Percentiles rank a stretch among this genome's conserved stretches.
Evolutionary conservation across 1,284 basidiomycete genomes (phyloP).

Genomic region (Puccinia triticina): DNA sequence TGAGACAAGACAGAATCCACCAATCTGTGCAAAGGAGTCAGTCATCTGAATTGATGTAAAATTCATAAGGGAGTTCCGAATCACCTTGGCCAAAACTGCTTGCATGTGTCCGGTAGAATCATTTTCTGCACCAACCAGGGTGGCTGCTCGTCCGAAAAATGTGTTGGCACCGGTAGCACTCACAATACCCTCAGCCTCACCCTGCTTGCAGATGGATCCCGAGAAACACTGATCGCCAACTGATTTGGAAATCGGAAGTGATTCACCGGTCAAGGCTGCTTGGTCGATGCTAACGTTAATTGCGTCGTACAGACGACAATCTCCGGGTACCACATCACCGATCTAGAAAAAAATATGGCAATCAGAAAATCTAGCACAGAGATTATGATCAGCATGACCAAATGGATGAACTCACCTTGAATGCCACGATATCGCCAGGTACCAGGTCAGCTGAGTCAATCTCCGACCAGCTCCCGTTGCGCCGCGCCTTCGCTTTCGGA

Average conservation of each 20-base stretch:
- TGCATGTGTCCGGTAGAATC: conserved; percentile 93
- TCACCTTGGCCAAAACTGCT: conserved; percentile 41
- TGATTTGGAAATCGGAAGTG: conserved; percentile 80
- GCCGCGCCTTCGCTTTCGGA: conserved; percentile 90
- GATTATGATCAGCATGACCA: conserved; percentile 81
- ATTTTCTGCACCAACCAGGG: conserved; percentile 93
- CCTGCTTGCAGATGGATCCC: conserved; percentile 93
- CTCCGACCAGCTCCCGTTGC: conserved; percentile 78
- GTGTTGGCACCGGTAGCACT: conserved; percentile 87
- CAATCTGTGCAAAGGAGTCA: conserved; percentile 81
- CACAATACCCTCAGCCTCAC: conserved; percentile 97
- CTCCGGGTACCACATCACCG: conserved; percentile 44
- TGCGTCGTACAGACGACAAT: conserved; percentile 47
- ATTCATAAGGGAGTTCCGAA: not conserved
- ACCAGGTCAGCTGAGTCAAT: conserved; percentile 79
- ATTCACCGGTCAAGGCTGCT: conserved; percentile 94
- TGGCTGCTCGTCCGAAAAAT: conserved; percentile 70
- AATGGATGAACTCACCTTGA: conserved; percentile 81
- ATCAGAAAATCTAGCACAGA: conserved; percentile 61
- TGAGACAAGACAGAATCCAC: conserved; percentile 88
- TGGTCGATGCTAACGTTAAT: conserved; percentile 69
- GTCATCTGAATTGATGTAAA: conserved; percentile 65
- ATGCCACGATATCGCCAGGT: conserved; percentile 88
- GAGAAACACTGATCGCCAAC: conserved; percentile 67
- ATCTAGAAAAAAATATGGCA: no score